phyloP scores from a whole-genome alignment of 139 green algal species.

The Gonium pectorale region DNA sequence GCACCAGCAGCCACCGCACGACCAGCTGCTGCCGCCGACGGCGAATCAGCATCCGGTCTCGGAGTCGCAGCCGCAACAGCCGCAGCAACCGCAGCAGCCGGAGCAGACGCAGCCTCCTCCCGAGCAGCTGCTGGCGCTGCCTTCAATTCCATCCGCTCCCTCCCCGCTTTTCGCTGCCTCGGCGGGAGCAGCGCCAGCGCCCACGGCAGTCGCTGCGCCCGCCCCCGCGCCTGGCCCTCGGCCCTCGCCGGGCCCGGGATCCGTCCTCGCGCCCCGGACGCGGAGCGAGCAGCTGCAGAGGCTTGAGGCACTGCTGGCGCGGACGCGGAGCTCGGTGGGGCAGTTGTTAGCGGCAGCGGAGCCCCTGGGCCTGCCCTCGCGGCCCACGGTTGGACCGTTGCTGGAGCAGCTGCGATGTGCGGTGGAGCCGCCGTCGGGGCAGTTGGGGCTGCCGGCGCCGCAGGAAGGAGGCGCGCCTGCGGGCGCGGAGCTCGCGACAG shows the following conservation, averaged over 20 bases:
- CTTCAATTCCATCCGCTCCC: too few relatives aligned
- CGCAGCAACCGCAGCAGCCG: neutral
- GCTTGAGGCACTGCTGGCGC: slow-evolving; percentile 8
- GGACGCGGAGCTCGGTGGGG: neutral
- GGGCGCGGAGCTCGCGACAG: neutral
- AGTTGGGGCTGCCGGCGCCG: neutral
- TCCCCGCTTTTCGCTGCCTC: too few relatives aligned
- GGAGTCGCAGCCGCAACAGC: neutral
- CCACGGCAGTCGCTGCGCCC: neutral
- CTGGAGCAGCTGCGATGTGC: neutral
- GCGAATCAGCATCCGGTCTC: too few relatives aligned
- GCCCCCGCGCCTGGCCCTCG: neutral
- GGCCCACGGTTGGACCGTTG: neutral
- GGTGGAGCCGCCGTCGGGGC: neutral
- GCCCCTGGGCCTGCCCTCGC: neutral
- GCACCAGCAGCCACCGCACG: neutral
- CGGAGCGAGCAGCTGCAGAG: neutral
- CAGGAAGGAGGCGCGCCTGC: neutral
- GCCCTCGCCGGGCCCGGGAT: too few relatives aligned
- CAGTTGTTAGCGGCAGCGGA: neutral
- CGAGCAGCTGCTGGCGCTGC: neutral
- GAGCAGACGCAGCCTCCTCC: too few relatives aligned
- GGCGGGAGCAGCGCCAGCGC: too few relatives aligned
- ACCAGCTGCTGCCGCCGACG: neutral
- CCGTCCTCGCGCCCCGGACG: too few relatives aligned